These are phyloP conservation scores for Zizania palustris DNA, from an alignment of 202 grass and related monocot species.

Conservation along the genomic window DNA sequence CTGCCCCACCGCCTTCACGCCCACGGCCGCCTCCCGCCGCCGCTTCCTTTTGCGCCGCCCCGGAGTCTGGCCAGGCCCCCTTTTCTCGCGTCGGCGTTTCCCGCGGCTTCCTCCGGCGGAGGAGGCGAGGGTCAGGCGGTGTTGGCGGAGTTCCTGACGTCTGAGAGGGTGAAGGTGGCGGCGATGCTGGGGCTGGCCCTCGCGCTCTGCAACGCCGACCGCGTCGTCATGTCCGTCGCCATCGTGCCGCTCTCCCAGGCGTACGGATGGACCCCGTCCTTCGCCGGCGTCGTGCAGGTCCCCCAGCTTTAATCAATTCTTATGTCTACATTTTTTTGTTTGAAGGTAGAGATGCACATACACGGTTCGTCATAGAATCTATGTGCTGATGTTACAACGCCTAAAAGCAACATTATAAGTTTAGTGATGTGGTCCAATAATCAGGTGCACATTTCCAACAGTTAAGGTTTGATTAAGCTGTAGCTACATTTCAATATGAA, in stretches of 20 bases:
- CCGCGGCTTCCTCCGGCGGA: slow-evolving; percentile 27
- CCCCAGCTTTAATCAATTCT: slow-evolving; percentile 8
- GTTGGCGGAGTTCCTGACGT: slow-evolving; percentile 75
- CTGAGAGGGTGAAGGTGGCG: slow-evolving; percentile 95
- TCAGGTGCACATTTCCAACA: neutral
- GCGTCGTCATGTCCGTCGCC: slow-evolving; percentile 95
- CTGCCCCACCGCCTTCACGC: slow-evolving; percentile 9
- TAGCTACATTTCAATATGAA: neutral
- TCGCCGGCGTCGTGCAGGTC: slow-evolving; percentile 91
- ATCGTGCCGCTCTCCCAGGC: slow-evolving; percentile 91
- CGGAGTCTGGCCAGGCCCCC: slow-evolving; percentile 12
- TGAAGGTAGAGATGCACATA: neutral
- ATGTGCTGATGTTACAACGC: neutral
- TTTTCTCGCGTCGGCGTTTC: neutral
- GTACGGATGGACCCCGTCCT: slow-evolving; percentile 79
- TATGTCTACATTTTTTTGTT: slow-evolving; percentile 23
- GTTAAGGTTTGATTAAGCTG: neutral
- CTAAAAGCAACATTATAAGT: neutral
- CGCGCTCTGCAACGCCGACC: slow-evolving; percentile 94
- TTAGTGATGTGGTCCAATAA: neutral
- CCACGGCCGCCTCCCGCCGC: slow-evolving; percentile 4
- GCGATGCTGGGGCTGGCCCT: slow-evolving; percentile 88
- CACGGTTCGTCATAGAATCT: neutral
- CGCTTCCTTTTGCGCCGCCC: slow-evolving; percentile 24
- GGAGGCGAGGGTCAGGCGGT: slow-evolving; percentile 36